A percentile compares a stretch with the other conserved stretches of the same genome.
These are phyloP conservation scores for Inosperma sp. DNA, from an alignment of 768 basidiomycete genomes.

Conservation along the genomic window DNA sequence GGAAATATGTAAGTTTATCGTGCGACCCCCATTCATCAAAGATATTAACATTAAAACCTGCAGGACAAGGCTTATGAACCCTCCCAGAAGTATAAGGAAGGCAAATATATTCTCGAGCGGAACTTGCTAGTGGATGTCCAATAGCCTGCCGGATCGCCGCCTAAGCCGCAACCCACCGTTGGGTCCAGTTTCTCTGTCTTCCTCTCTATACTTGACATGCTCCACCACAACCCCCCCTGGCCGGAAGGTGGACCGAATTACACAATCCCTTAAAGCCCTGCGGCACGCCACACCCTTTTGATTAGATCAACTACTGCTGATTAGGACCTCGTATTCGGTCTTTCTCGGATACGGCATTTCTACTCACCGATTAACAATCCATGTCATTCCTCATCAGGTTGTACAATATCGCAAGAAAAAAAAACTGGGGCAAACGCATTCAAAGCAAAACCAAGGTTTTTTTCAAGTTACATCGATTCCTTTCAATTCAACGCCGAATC, in stretches of 20 bases:
- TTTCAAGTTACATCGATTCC: too few species aligned
- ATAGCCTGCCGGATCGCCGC: constrained; percentile 31
- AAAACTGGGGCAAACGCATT: not conserved
- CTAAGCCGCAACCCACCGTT: not conserved
- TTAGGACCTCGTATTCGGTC: too few species aligned
- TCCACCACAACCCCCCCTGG: constrained; percentile 2
- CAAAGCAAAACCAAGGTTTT: not conserved
- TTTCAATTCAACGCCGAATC: too few species aligned
- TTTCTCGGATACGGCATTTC: too few species aligned
- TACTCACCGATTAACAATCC: too few species aligned
- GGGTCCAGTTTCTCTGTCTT: not conserved
- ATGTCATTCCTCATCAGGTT: too few species aligned
- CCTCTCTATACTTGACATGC: not conserved
- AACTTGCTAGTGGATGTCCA: constrained; percentile 85
- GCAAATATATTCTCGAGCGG: constrained; percentile 95
- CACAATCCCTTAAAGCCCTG: too few species aligned
- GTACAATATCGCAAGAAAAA: constrained; percentile 2
- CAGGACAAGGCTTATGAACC: constrained; percentile 90
- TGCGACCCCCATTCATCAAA: constrained; percentile 5
- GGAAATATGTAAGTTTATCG: constrained; percentile 86
- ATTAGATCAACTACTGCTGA: too few species aligned
- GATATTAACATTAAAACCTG: constrained; percentile 7
- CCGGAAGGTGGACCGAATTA: too few species aligned
- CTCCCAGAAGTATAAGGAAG: constrained; percentile 96
- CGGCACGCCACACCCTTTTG: too few species aligned